A percentile compares a stretch with the other conserved stretches of the same genome.
phyloP scores from a whole-genome alignment of 2,329 filamentous ascomycete species.

The Didymellaceae sp. region DNA sequence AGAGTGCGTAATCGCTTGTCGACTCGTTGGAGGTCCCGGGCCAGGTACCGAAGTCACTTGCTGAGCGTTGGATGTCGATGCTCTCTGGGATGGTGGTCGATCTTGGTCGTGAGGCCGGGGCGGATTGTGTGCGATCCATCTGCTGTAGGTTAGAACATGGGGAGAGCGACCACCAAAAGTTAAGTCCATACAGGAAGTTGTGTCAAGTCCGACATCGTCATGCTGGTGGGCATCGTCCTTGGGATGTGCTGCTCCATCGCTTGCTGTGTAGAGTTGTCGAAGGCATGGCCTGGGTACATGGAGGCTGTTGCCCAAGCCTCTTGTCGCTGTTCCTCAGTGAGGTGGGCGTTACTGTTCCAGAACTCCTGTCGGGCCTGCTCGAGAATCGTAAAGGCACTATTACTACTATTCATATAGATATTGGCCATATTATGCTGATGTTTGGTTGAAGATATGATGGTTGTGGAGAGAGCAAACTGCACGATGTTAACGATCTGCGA shows the following conservation, averaged over 20 bases:
- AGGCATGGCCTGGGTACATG: slow-evolving; percentile 23
- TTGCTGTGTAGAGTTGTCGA: slow-evolving; percentile 23
- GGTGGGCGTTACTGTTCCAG: slow-evolving; percentile 40
- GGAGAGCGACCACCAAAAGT: slow-evolving; percentile 35
- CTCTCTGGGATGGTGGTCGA: slow-evolving; percentile 30
- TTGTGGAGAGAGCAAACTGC: slow-evolving; percentile 27
- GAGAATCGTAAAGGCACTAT: slow-evolving; percentile 37
- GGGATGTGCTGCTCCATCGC: slow-evolving; percentile 40
- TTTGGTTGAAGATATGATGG: slow-evolving; percentile 10
- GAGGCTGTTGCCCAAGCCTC: slow-evolving; percentile 40
- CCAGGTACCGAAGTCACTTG: slow-evolving; percentile 34
- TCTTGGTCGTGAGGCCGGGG: slow-evolving; percentile 34
- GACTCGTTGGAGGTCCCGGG: slow-evolving; percentile 28
- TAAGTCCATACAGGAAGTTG: slow-evolving; percentile 43
- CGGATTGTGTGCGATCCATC: slow-evolving; percentile 46
- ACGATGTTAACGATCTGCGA: slow-evolving; percentile 33
- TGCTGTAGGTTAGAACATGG: slow-evolving; percentile 39
- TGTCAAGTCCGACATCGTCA: slow-evolving; percentile 30
- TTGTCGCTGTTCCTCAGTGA: slow-evolving; percentile 45
- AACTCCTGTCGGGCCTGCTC: slow-evolving; percentile 47
- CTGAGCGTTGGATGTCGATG: slow-evolving; percentile 30
- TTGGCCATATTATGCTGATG: slow-evolving; percentile 31
- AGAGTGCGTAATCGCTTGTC: slow-evolving; percentile 42
- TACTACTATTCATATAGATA: slow-evolving; percentile 31
- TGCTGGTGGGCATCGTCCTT: slow-evolving; percentile 41